Percentiles rank a stretch among this genome's conserved stretches.
Conservation (phyloP, 768 basidiomycete species). For the Pulveroboletus sp. region DNA sequence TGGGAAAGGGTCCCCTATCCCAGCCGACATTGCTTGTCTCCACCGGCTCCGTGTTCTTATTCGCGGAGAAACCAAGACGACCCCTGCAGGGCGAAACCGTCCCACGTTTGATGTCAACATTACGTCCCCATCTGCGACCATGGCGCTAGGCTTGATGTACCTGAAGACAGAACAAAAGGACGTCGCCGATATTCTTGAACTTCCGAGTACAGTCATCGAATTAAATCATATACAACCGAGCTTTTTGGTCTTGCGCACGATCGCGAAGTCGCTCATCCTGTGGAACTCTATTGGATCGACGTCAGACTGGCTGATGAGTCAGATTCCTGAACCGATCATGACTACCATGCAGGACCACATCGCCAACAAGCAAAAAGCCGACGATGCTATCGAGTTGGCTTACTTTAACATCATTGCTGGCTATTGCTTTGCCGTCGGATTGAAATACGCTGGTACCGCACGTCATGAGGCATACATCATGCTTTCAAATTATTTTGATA, state of each 20-base stretch:
- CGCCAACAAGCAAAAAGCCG: constrained; percentile 43
- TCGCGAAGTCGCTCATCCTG: constrained; percentile 77
- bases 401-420: constrained; percentile 91
- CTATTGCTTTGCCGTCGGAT: constrained; percentile 83
- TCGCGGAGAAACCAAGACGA: constrained; percentile 60
- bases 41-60: constrained; percentile 69
- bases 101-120: constrained; percentile 78
- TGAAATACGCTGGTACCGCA: constrained; percentile 94
- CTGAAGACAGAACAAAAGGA: constrained; percentile 79
- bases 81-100: constrained; percentile 35
- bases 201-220: constrained; percentile 76
- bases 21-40: constrained; percentile 70
- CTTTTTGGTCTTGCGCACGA: constrained; percentile 76
- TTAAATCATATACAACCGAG: constrained; percentile 86
- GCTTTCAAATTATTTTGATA: constrained; percentile 77
- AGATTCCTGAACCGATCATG: constrained; percentile 67
- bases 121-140: constrained; percentile 87
- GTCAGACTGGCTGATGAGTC: constrained; percentile 64
- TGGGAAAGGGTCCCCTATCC: constrained; percentile 73
- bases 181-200: constrained; percentile 77
- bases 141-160: constrained; percentile 92
- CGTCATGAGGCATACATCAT: constrained; percentile 83
- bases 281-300: constrained; percentile 77
- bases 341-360: constrained; percentile 53
- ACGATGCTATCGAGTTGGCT: constrained; percentile 79